phyloP scores from a whole-genome alignment of 257 asterid species.

The Gynochthodes officinalis region DNA sequence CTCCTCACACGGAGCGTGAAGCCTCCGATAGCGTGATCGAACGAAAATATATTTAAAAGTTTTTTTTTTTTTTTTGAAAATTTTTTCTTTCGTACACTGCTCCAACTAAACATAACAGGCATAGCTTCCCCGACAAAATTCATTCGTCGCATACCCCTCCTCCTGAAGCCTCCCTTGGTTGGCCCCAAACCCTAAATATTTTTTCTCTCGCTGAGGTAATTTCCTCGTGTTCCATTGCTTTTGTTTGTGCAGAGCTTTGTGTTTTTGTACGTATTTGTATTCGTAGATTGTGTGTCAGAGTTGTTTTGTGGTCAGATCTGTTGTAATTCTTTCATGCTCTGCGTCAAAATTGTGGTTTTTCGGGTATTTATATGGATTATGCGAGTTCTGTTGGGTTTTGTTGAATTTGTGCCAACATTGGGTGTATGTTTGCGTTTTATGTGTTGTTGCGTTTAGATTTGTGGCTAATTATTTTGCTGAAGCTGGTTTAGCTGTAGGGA shows the following conservation, averaged over 20 bases:
- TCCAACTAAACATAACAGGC: conserved; percentile 32
- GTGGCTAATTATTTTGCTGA: conserved; percentile 6
- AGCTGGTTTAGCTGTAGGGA: conserved; percentile 2
- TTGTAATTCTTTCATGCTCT: conserved; percentile 14
- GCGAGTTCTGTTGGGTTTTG: not conserved
- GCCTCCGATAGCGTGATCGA: conserved; percentile 27
- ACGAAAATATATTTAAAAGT: not conserved
- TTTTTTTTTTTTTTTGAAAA: too few species aligned
- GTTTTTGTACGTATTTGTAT: not conserved
- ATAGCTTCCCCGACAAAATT: conserved; percentile 17
- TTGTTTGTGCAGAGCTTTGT: not conserved
- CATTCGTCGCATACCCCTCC: conserved; percentile 6
- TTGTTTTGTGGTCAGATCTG: conserved; percentile 35
- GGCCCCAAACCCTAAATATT: conserved; percentile 25
- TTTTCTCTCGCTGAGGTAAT: conserved; percentile 7
- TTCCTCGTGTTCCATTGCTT: conserved; percentile 13
- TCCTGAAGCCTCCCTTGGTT: conserved; percentile 12
- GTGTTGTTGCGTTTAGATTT: not conserved
- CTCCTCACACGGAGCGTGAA: conserved; percentile 21
- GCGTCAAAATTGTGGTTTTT: conserved; percentile 17
- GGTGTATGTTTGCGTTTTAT: not conserved
- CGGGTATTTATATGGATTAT: not conserved
- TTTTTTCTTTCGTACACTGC: conserved; percentile 18
- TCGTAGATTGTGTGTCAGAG: not conserved
- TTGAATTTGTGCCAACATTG: not conserved